Base-by-base conservation (phyloP, 225 moss, liverwort and hornwort species). In the Polytrichum formosum region DNA sequence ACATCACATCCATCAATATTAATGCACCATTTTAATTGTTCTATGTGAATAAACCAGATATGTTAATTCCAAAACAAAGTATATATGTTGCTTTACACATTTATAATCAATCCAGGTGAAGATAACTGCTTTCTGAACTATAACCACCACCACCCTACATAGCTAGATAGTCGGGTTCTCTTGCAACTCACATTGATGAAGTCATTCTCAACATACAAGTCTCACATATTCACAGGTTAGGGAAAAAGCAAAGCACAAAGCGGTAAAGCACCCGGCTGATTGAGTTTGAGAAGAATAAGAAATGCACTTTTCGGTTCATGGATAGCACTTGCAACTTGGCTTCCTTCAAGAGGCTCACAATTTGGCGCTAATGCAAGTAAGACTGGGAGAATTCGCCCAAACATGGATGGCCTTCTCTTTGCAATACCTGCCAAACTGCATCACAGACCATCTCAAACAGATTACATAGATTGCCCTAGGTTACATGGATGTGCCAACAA, bases 401-500 rank as follows among this genome's bases (percentile, higher is more conserved):
- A 98, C 79, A 94, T 80, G 27, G 98, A 88, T 72, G 98, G 91
- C 71, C 98, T 90, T 80, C 85, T 86, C 85, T 94, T 98, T 81
- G 98, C 98, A 80, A 98, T 88, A 69, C 93, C 93, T 78, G 96
- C 96, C 81, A 96, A 81, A 84, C 96, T 96, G 88, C 78, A 87
- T 70, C 69, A 78, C 70, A 86, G 82, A 27, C 79, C 13, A 37
- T 37, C 37, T 37, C 37, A 37, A 37, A 37, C 37, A 37, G 13
- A 37, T 37, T 37, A 37, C 37, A 13, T 10, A 37, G 37, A 37
- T 13, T 2, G 37, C 37, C 37, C 37, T 37, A 37, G 10, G 3
- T 37, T 37, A 37, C 13, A 37, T 10, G 0, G 37, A 37, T 37
- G 13, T 10, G 37, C 37, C 37, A 37, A 13, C 37, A 37, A 37